Evolutionary conservation across 2,329 filamentous ascomycete species (phyloP), one percentile per base, ranked within the genome.

Genomic region (Nigrospora osmanthi): DNA sequence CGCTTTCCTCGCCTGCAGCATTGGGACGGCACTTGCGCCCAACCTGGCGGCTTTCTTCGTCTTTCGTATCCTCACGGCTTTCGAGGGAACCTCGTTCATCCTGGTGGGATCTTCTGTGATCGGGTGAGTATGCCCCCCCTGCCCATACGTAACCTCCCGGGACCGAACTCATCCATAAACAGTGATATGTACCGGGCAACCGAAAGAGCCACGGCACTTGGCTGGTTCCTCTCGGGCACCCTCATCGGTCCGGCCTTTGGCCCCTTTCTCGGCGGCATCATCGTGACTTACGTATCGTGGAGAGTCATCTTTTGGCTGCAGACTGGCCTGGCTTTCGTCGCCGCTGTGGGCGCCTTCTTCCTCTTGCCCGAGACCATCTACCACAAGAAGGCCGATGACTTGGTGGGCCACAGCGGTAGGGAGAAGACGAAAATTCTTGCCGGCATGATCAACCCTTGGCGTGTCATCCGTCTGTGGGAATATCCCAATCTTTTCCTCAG

Each of bases 241-340:
- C 67, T 89, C 0, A 78, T 88, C 38, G 86, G 85, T 0, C 85
- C 86, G 7, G 81, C 80, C 1, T 71, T 85, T 55, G 84, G 85
- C 0, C 78, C 80, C 1, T 85, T 88, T 54, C 69, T 89, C 11
- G 80, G 86, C 44, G 87, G 85, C 19, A 80, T 89, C 38, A 87
- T 91, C 42, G 83, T 89, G 14, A 89, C 85, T 0, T 89, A 80
- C 61, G 71, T 73, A 7, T 76, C 73, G 2, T 91, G 87, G 87
- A 73, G 84, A 15, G 76, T 78, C 36, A 87, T 89, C 43, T 89
- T 89, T 66, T 89, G 84, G 81, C 68, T 90, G 0, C 85, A 89
- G 57, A 80, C 81, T 0, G 85, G 76, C 0, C 70, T 89, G 6
- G 81, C 81, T 0, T 83, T 76, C 2, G 57, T 75, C 0, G 81